Conservation (phyloP, 306 rosid genomes). For the Crotalaria pallida region DNA sequence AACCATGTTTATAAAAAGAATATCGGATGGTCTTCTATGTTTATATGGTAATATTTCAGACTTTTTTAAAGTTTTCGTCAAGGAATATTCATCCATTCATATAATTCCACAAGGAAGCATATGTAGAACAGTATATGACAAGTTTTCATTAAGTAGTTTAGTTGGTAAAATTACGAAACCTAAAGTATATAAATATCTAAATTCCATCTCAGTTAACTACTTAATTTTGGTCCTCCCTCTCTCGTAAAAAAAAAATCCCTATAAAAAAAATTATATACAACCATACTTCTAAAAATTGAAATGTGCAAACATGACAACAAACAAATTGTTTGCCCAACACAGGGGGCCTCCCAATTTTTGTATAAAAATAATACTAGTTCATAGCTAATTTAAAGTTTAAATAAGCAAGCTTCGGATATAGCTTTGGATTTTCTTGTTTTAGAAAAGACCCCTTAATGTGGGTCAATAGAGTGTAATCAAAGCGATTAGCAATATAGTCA, state of each 20-base stretch:
- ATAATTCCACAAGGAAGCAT: conserved; percentile 37
- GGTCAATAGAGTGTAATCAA: conserved; percentile 1
- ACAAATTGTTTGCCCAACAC: conserved; percentile 28
- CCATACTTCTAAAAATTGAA: conserved; percentile 4
- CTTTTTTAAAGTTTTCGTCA: background rate
- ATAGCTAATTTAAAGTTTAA: background rate
- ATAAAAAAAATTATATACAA: no score
- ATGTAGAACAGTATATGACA: conserved; percentile 14
- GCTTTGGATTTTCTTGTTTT: background rate
- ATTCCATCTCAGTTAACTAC: no score
- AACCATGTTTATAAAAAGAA: conserved; percentile 2
- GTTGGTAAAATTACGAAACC: no score
- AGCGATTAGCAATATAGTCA: background rate
- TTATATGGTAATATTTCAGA: background rate
- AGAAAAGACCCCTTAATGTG: background rate
- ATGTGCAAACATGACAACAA: conserved; percentile 29
- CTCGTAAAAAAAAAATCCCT: no score
- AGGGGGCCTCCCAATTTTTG: background rate
- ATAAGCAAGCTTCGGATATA: background rate
- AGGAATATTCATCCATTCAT: conserved; percentile 40
- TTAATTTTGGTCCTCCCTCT: no score
- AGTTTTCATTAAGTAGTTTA: no score
- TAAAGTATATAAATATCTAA: no score
- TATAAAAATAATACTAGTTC: background rate
- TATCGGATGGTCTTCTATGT: background rate